Base-by-base conservation (phyloP, 2,329 filamentous ascomycete genomes). In the Microcyclosporella mali region DNA sequence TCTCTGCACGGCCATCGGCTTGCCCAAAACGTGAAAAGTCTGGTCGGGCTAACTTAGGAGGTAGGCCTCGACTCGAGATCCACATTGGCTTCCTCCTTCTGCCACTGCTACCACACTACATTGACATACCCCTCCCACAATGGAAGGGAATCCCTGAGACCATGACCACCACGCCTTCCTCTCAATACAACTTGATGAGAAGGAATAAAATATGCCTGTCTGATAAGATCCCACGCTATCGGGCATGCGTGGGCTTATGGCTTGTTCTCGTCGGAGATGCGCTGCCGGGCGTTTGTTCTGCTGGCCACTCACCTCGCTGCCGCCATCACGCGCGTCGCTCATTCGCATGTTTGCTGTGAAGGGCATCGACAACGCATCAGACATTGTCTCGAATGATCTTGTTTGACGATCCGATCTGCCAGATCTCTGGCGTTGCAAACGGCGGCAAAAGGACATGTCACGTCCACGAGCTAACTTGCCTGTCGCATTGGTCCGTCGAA, bases 11-110 rank as follows among this genome's bases (percentile, higher is more conserved):
- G 10, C 17, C 16, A 7, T 41, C 39, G 31, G 39, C 16, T 41
- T 41, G 6, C 31, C 32, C 25, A 8, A 28, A 35, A 10, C 31
- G 30, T 21, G 1, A 41, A n/a, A n/a, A 15, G n/a, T 29, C 19
- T 28, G 12, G 32, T 32, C 32, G 18, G n/a, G n/a, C n/a, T n/a
- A n/a, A n/a, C n/a, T n/a, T n/a, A 33, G 21, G 12, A 29, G 32
- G 6, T 25, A 9, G 12, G 33, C 31, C 40, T 37, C 40, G 40
- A 32, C 10, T 33, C 40, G 40, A 42, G 40, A 33, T 18, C n/a
- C 11, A 11, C 19, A 31, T 17, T 9, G 14, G 16, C 17, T 25
- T 15, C 32, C 6, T 33, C 15, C 21, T 25, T 25, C 9, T 9
- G 21, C 21, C 9, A 9, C 21, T 25, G 21, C 4, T 25, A 25